Evolutionary conservation across 1,284 basidiomycete species (phyloP).

Genomic region (Heterobasidion irregulare): DNA sequence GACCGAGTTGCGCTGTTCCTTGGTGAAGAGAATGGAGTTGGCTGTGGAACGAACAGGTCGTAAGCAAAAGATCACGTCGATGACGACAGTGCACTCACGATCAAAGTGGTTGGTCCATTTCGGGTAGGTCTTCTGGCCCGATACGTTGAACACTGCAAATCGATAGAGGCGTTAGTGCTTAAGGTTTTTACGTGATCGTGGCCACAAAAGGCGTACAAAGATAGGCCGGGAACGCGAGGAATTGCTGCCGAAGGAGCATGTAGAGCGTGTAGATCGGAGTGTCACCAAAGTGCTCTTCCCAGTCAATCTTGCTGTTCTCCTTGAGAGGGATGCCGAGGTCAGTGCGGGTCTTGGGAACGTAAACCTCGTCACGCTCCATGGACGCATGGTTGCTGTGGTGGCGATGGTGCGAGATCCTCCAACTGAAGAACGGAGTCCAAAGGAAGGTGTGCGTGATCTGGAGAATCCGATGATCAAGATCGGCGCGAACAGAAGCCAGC

Average conservation of each 20-base stretch:
- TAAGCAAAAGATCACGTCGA: not conserved
- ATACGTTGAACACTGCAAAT: conserved; percentile 48
- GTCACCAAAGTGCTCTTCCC: conserved; percentile 49
- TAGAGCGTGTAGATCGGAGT: conserved; percentile 50
- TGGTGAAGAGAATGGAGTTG: conserved; percentile 45
- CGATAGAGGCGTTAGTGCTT: not conserved
- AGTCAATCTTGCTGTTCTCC: conserved; percentile 28
- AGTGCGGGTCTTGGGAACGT: conserved; percentile 46
- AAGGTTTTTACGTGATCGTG: not conserved
- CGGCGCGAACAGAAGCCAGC: not conserved
- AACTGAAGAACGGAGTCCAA: conserved; percentile 32
- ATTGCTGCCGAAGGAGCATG: conserved; percentile 51
- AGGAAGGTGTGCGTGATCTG: conserved; percentile 22
- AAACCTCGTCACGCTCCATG: conserved; percentile 54
- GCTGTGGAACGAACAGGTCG: conserved; percentile 21
- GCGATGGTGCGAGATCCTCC: conserved; percentile 30
- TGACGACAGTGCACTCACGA: conserved; percentile 27
- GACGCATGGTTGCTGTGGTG: conserved; percentile 28
- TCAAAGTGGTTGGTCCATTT: conserved; percentile 54
- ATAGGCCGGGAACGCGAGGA: conserved; percentile 71
- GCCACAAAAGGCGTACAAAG: conserved; percentile 30
- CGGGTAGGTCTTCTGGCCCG: conserved; percentile 62
- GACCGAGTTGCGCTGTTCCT: conserved; percentile 40
- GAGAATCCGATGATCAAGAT: not conserved
- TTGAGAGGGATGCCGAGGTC: conserved; percentile 32